phyloP scores from a whole-genome alignment of 1,284 basidiomycete genomes.

The Trichosporon asahii region DNA sequence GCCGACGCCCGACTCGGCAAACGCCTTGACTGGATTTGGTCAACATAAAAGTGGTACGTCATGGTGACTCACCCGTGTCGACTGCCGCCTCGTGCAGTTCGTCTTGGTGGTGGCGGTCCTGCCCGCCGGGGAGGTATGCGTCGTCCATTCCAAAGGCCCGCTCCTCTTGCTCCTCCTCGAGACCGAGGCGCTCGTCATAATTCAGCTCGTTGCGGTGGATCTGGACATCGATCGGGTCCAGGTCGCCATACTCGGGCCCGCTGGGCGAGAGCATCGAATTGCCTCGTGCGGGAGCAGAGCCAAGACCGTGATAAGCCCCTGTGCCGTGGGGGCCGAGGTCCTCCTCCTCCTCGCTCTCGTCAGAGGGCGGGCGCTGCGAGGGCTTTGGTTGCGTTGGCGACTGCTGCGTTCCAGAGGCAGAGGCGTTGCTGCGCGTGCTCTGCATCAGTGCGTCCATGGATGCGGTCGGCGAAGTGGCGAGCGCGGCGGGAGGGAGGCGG shows the following conservation, averaged over 20 bases:
- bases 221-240: constrained; percentile 29
- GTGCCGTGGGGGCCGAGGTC: constrained; percentile 5
- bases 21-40: constrained; percentile 32
- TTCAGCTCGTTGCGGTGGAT: constrained; percentile 36
- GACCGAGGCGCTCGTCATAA: constrained; percentile 40
- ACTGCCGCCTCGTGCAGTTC: constrained; percentile 8
- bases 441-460: constrained; percentile 10
- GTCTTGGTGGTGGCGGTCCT: constrained; percentile 4
- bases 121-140: neutral
- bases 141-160: constrained; percentile 19
- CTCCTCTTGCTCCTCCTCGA: constrained; percentile 44
- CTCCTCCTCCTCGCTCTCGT: constrained; percentile 15
- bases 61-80: constrained; percentile 27
- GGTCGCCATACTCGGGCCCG: constrained; percentile 28
- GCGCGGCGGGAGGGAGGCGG: constrained; percentile 38
- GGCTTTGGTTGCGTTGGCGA: neutral
- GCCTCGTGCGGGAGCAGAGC: neutral
- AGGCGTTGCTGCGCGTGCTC: neutral
- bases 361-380: neutral
- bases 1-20: constrained; percentile 51
- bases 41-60: neutral
- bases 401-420: neutral
- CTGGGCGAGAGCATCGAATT: neutral
- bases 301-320: neutral
- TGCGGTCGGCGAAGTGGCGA: constrained; percentile 21